These are phyloP conservation scores for Podospora australis DNA, from an alignment of 495 filamentous ascomycete species.

Conservation along the genomic window DNA sequence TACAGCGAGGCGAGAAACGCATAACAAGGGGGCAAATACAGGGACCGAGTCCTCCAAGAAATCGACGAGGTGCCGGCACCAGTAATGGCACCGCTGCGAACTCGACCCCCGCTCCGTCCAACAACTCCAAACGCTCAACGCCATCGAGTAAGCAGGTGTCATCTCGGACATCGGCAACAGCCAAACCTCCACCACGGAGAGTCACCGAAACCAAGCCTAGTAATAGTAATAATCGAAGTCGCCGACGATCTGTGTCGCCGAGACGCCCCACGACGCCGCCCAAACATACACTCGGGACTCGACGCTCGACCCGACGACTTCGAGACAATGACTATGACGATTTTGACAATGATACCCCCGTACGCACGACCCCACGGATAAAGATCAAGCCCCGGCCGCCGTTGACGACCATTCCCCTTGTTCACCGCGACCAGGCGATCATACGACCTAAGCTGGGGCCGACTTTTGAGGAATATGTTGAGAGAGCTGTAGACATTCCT, in stretches of 20 bases:
- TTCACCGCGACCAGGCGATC: slow-evolving; percentile 48
- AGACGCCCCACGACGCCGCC: slow-evolving; percentile 26
- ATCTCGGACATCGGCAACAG: slow-evolving; percentile 7
- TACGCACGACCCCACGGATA: slow-evolving; percentile 32
- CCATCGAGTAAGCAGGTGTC: slow-evolving; percentile 16
- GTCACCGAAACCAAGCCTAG: slow-evolving; percentile 12
- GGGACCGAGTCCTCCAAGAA: slow-evolving; percentile 19
- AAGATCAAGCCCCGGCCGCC: slow-evolving; percentile 36
- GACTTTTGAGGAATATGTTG: slow-evolving; percentile 48
- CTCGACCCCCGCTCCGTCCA: slow-evolving; percentile 9
- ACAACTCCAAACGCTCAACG: slow-evolving; percentile 11
- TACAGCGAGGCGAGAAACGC: slow-evolving; percentile 61
- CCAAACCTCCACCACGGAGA: slow-evolving; percentile 18
- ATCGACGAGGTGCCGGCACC: slow-evolving; percentile 12
- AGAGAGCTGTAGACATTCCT: slow-evolving; percentile 36
- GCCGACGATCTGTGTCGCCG: slow-evolving; percentile 29
- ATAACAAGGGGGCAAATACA: slow-evolving; percentile 38
- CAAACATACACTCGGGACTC: slow-evolving; percentile 31
- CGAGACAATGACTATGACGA: slow-evolving; percentile 25
- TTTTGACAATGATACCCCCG: slow-evolving; percentile 15
- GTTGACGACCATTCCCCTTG: slow-evolving; percentile 40
- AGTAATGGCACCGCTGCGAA: slow-evolving; percentile 8
- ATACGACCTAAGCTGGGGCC: slow-evolving; percentile 40
- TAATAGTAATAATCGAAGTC: slow-evolving; percentile 24
- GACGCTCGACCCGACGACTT: slow-evolving; percentile 31